Conservation (phyloP, 2,329 filamentous ascomycete species). For the Penicillium hordei region DNA sequence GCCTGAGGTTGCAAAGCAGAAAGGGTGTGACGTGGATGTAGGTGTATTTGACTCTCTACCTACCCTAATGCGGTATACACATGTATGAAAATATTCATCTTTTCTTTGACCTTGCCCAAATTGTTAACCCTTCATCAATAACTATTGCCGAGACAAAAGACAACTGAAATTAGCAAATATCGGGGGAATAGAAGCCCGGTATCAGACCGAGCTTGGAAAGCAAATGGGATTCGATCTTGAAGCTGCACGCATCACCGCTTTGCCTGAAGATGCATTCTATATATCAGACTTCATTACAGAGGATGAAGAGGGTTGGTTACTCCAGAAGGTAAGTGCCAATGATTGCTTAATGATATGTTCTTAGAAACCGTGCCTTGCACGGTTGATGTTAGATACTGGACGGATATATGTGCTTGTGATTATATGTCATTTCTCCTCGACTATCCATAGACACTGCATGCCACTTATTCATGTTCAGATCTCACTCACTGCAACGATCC, state of each 20-base stretch:
- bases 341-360: not conserved
- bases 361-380: not conserved
- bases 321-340: slow-evolving; percentile 62
- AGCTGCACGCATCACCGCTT: slow-evolving; percentile 30
- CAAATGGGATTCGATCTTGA: slow-evolving; percentile 28
- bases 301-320: slow-evolving; percentile 69
- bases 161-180: not conserved
- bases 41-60: not conserved
- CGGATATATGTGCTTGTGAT: not conserved
- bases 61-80: not conserved
- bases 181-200: not conserved
- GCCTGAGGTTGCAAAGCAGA: slow-evolving; percentile 7
- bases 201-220: not conserved
- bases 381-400: not conserved
- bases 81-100: not conserved
- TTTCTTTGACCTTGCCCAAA: not conserved
- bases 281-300: slow-evolving; percentile 78
- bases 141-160: not conserved
- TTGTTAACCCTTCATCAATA: not conserved
- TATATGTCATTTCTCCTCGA: not conserved
- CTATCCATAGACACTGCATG: not conserved
- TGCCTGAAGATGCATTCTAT: slow-evolving; percentile 66
- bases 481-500: slow-evolving; percentile 4
- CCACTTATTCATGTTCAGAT: not conserved
- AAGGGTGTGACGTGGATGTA: slow-evolving; percentile 5